A percentile compares a stretch with the other conserved stretches of the same genome.
Evolutionary conservation across 331 rosid genomes (phyloP).

Genomic region (Prunus yedoensis): DNA sequence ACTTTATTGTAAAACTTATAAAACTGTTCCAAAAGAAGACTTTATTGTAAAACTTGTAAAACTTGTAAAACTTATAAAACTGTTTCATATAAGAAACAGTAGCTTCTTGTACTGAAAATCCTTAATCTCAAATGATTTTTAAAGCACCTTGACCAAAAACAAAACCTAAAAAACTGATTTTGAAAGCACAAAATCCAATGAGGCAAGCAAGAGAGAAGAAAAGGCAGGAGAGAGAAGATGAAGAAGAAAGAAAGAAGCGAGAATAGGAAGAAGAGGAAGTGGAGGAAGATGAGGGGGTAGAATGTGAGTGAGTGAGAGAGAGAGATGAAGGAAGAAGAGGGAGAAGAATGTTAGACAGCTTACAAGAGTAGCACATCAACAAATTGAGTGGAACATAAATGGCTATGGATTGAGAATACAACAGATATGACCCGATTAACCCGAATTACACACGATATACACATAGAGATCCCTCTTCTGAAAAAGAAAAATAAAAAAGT

Average conservation of each 20-base stretch:
- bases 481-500: slow-evolving; percentile 1
- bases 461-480: slow-evolving; percentile 32
- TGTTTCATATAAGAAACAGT: no score
- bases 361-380: slow-evolving; percentile 23
- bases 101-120: no score
- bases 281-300: neutral
- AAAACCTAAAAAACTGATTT: no score
- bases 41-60: no score
- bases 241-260: neutral
- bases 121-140: no score
- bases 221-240: neutral
- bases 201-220: neutral
- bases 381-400: slow-evolving; percentile 27
- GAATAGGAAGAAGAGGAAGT: neutral
- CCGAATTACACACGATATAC: slow-evolving; percentile 53
- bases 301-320: neutral
- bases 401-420: slow-evolving; percentile 49
- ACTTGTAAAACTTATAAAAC: no score
- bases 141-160: no score
- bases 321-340: neutral
- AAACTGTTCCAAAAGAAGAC: no score
- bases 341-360: slow-evolving; percentile 10
- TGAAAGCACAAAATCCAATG: no score
- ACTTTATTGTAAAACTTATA: no score
- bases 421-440: slow-evolving; percentile 41